These are phyloP conservation scores for Postia placenta DNA, from an alignment of 768 basidiomycete species.

Conservation along the genomic window DNA sequence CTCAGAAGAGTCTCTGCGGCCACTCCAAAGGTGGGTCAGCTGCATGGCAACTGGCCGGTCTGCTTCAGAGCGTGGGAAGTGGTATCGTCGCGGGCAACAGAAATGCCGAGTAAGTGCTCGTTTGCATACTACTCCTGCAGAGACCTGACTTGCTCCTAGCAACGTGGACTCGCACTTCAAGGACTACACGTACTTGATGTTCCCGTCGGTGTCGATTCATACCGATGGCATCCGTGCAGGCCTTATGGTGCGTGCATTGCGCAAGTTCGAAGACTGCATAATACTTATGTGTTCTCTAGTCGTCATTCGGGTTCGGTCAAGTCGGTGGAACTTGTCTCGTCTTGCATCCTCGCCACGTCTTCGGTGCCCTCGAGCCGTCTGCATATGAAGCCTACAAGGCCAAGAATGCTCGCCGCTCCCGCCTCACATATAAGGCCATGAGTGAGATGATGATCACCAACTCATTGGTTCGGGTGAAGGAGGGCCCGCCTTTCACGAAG, in stretches of 20 bases:
- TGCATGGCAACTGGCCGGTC: slow-evolving; percentile 93
- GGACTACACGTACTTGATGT: slow-evolving; percentile 86
- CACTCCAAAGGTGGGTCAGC: slow-evolving; percentile 99
- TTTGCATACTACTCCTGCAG: neutral
- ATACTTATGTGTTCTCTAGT: no score
- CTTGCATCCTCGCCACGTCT: slow-evolving; percentile 86
- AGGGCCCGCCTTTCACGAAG: slow-evolving; percentile 77
- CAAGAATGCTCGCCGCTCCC: slow-evolving; percentile 59
- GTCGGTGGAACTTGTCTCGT: slow-evolving; percentile 90
- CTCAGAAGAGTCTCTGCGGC: slow-evolving; percentile 95
- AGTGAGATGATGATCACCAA: slow-evolving; percentile 95
- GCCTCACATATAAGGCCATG: slow-evolving; percentile 83
- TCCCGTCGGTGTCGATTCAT: slow-evolving; percentile 94
- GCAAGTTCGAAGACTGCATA: no score
- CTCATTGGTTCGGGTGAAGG: slow-evolving; percentile 91
- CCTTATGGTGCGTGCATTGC: slow-evolving; percentile 56
- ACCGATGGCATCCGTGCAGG: slow-evolving; percentile 90
- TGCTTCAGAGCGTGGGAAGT: slow-evolving; percentile 76
- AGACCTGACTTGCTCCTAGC: slow-evolving; percentile 30
- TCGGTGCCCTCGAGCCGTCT: slow-evolving; percentile 77
- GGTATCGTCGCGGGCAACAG: slow-evolving; percentile 94
- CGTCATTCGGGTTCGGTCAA: slow-evolving; percentile 97
- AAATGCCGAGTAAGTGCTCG: slow-evolving; percentile 80
- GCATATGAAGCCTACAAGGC: slow-evolving; percentile 71
- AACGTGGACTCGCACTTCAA: slow-evolving; percentile 93